These are phyloP conservation scores for Prunus persica DNA, from an alignment of 306 rosid species.

Conservation along the genomic window DNA sequence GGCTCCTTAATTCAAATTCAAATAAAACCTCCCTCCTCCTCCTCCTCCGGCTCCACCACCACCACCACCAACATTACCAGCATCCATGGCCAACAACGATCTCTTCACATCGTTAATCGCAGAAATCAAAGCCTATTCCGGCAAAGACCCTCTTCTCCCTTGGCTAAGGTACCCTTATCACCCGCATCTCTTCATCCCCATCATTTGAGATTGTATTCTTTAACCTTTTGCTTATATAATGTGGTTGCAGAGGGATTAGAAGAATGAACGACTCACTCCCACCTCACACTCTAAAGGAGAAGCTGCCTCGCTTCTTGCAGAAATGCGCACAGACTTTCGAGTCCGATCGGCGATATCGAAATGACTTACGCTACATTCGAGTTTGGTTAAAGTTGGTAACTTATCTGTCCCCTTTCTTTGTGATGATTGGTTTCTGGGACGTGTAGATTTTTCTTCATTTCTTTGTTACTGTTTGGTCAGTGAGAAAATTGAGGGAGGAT, in stretches of 20 bases:
- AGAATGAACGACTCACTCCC: constrained; percentile 68
- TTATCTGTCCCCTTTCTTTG: neutral
- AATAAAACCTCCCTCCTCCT: constrained; percentile 22
- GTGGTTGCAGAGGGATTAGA: constrained; percentile 65
- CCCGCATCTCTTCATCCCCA: neutral
- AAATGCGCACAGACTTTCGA: constrained; percentile 66
- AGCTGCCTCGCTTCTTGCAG: constrained; percentile 69
- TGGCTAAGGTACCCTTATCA: constrained; percentile 70
- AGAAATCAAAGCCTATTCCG: constrained; percentile 68
- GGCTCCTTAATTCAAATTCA: constrained; percentile 26
- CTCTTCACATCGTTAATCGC: constrained; percentile 57
- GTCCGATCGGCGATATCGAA: constrained; percentile 74
- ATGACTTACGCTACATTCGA: constrained; percentile 81
- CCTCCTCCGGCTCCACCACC: neutral
- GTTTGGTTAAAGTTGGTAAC: constrained; percentile 94
- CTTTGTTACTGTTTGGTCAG: constrained; percentile 12
- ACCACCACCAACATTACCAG: neutral
- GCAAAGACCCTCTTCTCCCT: constrained; percentile 90
- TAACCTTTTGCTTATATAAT: neutral
- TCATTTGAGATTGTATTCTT: neutral
- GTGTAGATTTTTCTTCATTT: neutral
- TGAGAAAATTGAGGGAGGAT: constrained; percentile 16
- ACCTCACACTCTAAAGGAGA: constrained; percentile 51
- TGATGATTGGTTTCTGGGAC: neutral
- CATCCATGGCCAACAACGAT: constrained; percentile 39